Conservation (phyloP, 768 basidiomycete species). For the Kondoa subrosea region DNA sequence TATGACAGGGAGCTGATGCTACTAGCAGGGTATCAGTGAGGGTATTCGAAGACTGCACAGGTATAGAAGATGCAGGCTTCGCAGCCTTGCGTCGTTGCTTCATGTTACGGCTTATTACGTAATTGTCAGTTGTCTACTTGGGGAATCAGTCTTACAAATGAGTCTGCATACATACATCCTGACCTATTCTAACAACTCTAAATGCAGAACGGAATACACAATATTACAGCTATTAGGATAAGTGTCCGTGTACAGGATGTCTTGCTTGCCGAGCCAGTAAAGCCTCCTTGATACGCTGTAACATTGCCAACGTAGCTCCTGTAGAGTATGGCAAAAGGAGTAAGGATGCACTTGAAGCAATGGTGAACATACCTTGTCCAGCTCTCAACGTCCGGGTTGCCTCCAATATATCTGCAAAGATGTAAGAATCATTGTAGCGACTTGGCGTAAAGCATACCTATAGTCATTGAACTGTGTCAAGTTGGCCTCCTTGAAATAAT, state of each 20-base stretch:
- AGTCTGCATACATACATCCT: neutral
- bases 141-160: no score
- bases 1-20: neutral
- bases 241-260: neutral
- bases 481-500: slow-evolving; percentile 16
- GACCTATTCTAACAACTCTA: neutral
- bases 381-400: no score
- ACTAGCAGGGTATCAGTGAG: neutral
- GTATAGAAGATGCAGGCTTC: neutral
- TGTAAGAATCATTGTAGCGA: no score
- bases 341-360: no score
- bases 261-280: neutral
- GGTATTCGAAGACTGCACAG: no score
- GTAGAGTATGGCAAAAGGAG: no score
- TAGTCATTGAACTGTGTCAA: slow-evolving; percentile 10
- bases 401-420: no score
- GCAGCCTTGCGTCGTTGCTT: no score
- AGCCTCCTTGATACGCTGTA: slow-evolving; percentile 15
- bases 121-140: no score
- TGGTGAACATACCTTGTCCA: no score
- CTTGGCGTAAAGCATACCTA: no score
- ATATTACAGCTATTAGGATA: neutral
- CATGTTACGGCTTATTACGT: no score
- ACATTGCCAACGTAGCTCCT: slow-evolving; percentile 20
- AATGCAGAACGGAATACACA: neutral